Evolutionary conservation across 2,329 filamentous ascomycete genomes (phyloP), one percentile per base, ranked within the genome.

Genomic region (Phialophora chinensis): DNA sequence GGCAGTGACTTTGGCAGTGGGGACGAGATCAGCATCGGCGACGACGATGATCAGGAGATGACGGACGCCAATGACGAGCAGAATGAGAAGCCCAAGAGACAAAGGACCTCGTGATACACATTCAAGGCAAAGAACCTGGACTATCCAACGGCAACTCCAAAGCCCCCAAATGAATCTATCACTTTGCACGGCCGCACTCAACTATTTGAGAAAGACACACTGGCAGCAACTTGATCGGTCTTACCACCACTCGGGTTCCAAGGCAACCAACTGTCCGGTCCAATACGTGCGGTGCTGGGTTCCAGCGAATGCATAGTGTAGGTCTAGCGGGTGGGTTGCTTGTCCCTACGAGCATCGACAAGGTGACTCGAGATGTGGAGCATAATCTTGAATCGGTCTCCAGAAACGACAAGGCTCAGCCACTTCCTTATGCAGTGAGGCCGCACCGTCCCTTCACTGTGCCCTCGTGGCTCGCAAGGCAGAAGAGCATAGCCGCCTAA

Each of bases 41-140:
- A 71, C 5, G 69, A 71, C n/a, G 70, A 70, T 27, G 67, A 73
- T 47, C 67, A 72, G 52, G 71, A 70, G 38, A 71, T 71, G 67
- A 65, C 17, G n/a, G 63, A 69, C 27, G 66, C 47, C 11, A 62
- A 53, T 17, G 68, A 66, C 25, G 64, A 62, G 25, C 62, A 62
- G 44, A 67, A 70, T 54, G 62, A 66, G 12, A 71, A 72, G 58
- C 71, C 70, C 17, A 73, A 73, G 50, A 61, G 68, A n/a, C 53
- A 55, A 17, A 29, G 27, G n/a, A 55, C 29, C n/a, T 55, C 27
- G 29, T 55, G 53, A 55, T 20, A 25, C 14, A 55, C 23, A 27
- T 4, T 52, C 20, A n/a, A 29, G 11, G 25, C 20, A 2, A 2
- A 27, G 20, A 52, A 52, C 12, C 25, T 20, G 23, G 4, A 12